Conservation (phyloP, 768 basidiomycete species). For the Tricholoma sp. region DNA sequence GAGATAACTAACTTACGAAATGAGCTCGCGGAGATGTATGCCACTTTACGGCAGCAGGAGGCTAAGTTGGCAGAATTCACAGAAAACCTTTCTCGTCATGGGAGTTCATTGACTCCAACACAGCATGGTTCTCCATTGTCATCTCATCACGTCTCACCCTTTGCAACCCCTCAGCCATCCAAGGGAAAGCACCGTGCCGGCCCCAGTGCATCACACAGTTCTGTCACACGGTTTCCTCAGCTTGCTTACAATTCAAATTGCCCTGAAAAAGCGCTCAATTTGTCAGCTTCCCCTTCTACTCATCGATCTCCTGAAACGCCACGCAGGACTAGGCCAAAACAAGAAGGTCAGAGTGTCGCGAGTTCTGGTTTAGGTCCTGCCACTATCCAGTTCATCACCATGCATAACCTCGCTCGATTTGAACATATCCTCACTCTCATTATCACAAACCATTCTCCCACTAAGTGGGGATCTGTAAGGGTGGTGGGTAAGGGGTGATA, state of each 20-base stretch:
- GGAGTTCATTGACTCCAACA: neutral
- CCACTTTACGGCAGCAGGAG: neutral
- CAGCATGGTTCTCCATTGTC: neutral
- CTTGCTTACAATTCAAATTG: neutral
- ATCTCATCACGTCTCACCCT: neutral
- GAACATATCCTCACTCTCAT: neutral
- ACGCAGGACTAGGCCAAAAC: neutral
- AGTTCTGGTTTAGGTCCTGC: neutral
- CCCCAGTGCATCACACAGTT: neutral
- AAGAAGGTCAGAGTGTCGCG: neutral
- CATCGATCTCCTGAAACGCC: neutral
- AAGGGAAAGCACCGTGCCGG: neutral
- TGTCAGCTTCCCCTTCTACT: neutral
- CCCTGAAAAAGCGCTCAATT: neutral
- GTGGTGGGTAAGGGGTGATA: no score
- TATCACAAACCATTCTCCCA: neutral
- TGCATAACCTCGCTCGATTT: neutral
- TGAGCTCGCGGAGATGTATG: neutral
- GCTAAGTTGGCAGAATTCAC: neutral
- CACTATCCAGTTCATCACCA: neutral
- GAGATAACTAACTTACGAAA: neutral
- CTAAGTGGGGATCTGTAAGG: neutral
- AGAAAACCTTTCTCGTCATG: neutral
- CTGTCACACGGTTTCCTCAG: neutral
- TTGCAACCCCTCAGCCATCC: neutral